Evolutionary conservation across 2,329 filamentous ascomycete species (phyloP), one percentile per base, ranked within the genome.

Genomic region (Endocalyx cinctus): DNA sequence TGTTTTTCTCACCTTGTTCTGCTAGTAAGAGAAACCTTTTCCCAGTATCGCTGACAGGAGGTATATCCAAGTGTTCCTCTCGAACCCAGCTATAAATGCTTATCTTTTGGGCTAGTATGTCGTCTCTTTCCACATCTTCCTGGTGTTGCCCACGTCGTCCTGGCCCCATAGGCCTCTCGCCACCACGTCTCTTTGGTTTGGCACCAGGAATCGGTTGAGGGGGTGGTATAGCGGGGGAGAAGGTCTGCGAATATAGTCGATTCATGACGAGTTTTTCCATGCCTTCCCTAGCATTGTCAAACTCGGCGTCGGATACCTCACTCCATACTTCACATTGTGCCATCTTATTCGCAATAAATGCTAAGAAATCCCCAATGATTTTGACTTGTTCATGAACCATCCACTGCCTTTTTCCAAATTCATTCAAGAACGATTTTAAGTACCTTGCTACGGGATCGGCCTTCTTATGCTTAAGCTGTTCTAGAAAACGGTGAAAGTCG

Each of bases 181-280:
- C 74, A 33, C 79, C 79, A 58, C 79, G 81, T 50, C 79, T 70
- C 60, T 77, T 81, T 16, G 81, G 74, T 58, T 84, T 81, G 20
- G 77, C 74, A 14, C 78, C 79, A 16, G 83, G 74, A 22, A 84
- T 74, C 3, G 82, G 82, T 41, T 87, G 84, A 4, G 87, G 83
- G 1, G 87, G 74, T 4, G 87, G 79, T 43, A 98, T 98, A 11
- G 87, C 87, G 0, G 92, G 92, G 0, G 90, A 96, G 57, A 98
- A 98, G 0, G 92, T 97, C 60, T 98, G 92, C 1, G 81, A 79
- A 60, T 98, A 98, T 5, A 98, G 67, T 36, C 94, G 74, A 58
- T 98, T 98, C 94, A 98, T 98, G 46, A 98, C 94, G 4, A 98
- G 73, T 59, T 98, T 98, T 66, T 98, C 92, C 92, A 98, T 98